These are phyloP conservation scores for Phaeophleospora eucalypticola DNA, from an alignment of 2,329 filamentous ascomycete genomes.

Conservation along the genomic window DNA sequence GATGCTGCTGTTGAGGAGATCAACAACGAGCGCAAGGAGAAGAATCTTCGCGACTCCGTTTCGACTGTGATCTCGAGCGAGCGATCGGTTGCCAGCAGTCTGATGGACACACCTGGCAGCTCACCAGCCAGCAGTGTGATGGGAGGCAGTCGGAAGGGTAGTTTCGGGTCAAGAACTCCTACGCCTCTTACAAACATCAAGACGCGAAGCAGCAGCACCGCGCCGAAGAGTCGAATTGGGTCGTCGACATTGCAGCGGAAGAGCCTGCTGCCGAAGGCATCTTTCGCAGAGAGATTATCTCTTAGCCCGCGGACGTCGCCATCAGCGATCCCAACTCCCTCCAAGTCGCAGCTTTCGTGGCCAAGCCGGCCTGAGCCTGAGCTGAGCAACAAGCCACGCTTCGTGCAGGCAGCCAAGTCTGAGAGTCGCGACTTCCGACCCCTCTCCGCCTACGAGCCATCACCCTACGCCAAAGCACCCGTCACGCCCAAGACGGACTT, in stretches of 20 bases:
- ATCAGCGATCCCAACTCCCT: conserved; percentile 19
- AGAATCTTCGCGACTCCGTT: conserved; percentile 84
- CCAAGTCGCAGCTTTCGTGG: conserved; percentile 12
- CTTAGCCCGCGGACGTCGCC: conserved; percentile 18
- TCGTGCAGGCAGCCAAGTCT: conserved; percentile 17
- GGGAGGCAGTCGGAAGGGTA: conserved; percentile 48
- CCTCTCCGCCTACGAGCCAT: conserved; percentile 32
- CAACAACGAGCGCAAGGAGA: conserved; percentile 51
- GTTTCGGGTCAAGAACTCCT: conserved; percentile 46
- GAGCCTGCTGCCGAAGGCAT: conserved; percentile 17
- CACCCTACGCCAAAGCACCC: conserved; percentile 31
- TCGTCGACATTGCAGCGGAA: conserved; percentile 19
- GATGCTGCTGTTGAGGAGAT: conserved; percentile 72
- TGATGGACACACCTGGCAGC: conserved; percentile 56
- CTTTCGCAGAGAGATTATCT: conserved; percentile 14
- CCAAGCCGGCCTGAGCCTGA: conserved; percentile 16
- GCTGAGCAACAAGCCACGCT: conserved; percentile 26
- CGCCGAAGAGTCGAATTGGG: conserved; percentile 11
- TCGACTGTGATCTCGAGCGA: conserved; percentile 88
- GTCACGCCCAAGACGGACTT: conserved; percentile 29
- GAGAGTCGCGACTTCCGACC: conserved; percentile 30
- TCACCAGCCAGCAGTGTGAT: conserved; percentile 66
- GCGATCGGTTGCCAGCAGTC: conserved; percentile 65
- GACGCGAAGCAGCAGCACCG: conserved; percentile 15
- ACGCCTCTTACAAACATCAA: conserved; percentile 28